Base-by-base conservation (phyloP, 192 early-diverging fungal species). In the Dissophora globulifera region DNA sequence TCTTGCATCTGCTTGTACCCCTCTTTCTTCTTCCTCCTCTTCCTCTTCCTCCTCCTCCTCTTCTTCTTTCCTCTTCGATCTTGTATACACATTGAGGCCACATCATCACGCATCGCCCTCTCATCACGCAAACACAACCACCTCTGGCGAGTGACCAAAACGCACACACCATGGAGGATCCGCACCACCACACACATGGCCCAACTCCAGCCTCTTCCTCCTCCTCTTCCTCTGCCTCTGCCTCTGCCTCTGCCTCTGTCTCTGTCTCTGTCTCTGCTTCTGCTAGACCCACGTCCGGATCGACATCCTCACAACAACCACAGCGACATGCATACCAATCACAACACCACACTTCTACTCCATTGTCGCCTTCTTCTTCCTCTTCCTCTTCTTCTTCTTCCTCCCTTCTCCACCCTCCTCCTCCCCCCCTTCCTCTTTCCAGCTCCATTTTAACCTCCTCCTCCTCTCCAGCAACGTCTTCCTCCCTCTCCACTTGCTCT, bases 381-480 rank as follows among this genome's bases (percentile, higher is more conserved):
- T 5, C 25, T 17, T 58, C 22, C 46, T 46, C 35, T 32, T 19
- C 19, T 32, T 47, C 35, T 43, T 46, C n/a, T 58, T 58, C 57
- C 30, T 53, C 7, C 26, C 33, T n/a, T 46, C 17, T 42, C 55
- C 40, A 50, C 45, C 42, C 42, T 20, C 35, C 38, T 57, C 31
- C 30, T 32, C 31, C 30, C 19, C 35, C 52, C 4, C 23, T 40
- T 30, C n/a, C 8, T 42, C 40, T 43, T 45, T 23, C 48, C 48
- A 25, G 1, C 25, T 22, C 5, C 48, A 50, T 23, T 50, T 23
- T 50, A 9, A 12, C 23, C 26, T 26, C 54, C 25, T 27, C 38
- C 7, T 41, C 40, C 7, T 4, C 19, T 26, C 27, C 35, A 41
- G 33, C 54, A 16, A 30, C 23, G 9, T 20, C 10, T 15, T 41